phyloP scores from a whole-genome alignment of 257 asterid genomes.

The Nicotiana otophora region DNA sequence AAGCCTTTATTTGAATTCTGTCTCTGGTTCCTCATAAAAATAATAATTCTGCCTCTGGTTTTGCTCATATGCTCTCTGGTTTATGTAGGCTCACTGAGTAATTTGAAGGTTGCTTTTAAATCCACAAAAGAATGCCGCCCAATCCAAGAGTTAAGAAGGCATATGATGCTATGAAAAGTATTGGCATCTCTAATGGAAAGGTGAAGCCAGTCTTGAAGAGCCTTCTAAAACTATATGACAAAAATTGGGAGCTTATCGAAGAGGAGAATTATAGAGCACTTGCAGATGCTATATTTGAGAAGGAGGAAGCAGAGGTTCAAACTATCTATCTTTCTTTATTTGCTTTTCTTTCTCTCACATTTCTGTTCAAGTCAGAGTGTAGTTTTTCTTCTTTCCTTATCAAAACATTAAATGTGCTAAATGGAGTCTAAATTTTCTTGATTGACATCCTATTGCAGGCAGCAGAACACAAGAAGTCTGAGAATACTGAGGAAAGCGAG shows the following conservation, averaged over 20 bases:
- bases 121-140: constrained; percentile 12
- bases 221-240: constrained; percentile 22
- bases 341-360: constrained; percentile 1
- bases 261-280: constrained; percentile 24
- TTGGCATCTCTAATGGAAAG: constrained; percentile 10
- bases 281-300: constrained; percentile 26
- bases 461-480: background rate
- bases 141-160: constrained; percentile 19
- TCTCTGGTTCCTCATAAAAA: too few relatives aligned
- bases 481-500: constrained; percentile 10
- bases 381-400: background rate
- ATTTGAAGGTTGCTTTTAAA: constrained; percentile 4
- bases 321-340: background rate
- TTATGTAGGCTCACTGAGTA: constrained; percentile 1
- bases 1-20: background rate
- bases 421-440: background rate
- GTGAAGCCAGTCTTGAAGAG: constrained; percentile 20
- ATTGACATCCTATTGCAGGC: constrained; percentile 13
- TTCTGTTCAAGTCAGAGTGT: background rate
- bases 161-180: constrained; percentile 14
- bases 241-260: constrained; percentile 21
- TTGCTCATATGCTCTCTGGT: background rate
- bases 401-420: background rate
- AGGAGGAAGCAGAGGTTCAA: constrained; percentile 17
- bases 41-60: background rate